Base-by-base conservation (phyloP, 2,329 filamentous ascomycete species). In the Arthrinium phaeospermum region DNA sequence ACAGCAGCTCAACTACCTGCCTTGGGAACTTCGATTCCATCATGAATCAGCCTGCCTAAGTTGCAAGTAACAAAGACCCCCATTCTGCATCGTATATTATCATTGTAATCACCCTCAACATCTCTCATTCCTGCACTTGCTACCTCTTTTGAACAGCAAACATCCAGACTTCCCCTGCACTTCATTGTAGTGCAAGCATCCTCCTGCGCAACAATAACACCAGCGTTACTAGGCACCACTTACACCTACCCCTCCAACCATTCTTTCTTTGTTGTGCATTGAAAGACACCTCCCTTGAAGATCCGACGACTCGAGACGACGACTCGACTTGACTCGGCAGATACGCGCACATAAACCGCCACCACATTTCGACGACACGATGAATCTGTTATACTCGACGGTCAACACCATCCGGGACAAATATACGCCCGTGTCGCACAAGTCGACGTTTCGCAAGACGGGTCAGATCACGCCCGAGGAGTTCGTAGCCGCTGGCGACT, bases 391-490 rank as follows among this genome's bases (percentile, higher is more conserved):
- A 79, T 94, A 97, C 84, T 97, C 95, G 71, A 96, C 94, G 70
- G 92, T 98, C 82, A 96, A 97, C 83, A 94, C 92, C 77, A 91
- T 98, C 80, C 93, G 96, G 78, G 96, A 98, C 85, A 92, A 92
- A 78, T 96, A 97, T 83, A 94, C 96, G 16, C 95, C 95, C 53
- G 92, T 98, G 79, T 91, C 91, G 73, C 92, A 97, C 82, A 97
- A 91, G 70, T 98, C 96, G 4, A 98, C 94, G 75, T 99, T 99
- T 85, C 94, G 96, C 78, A 89, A 91, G 78, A 98, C 95, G 5
- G 96, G 96, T 76, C 94, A 98, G 85, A 96, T 99, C 84, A 98
- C 96, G 0, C 96, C 96, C 24, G 96, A 98, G 80, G 96, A 99
- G 87, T 99, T 99, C 83, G 88, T 98, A 69, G 92, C 93, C 4